phyloP scores from a whole-genome alignment of 2,329 filamentous ascomycete species.

The Seiridium cupressi region DNA sequence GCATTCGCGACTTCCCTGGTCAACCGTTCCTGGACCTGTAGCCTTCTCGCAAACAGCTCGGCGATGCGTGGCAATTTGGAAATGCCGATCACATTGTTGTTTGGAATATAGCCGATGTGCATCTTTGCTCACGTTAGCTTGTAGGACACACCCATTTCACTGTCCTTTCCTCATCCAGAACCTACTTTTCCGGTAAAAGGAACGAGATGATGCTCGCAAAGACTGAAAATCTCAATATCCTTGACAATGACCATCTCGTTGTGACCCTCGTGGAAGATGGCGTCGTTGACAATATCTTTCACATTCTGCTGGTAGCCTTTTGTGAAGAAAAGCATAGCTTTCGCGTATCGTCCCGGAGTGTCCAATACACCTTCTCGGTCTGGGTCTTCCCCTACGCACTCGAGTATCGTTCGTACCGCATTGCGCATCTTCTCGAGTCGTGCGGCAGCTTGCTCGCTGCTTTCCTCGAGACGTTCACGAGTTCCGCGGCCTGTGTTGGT shows the following conservation, averaged over 20 bases:
- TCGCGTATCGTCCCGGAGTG: constrained; percentile 84
- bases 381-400: constrained; percentile 68
- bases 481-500: constrained; percentile 57
- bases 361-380: constrained; percentile 63
- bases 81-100: constrained; percentile 83
- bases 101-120: constrained; percentile 98
- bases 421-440: constrained; percentile 58
- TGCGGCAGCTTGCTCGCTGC: constrained; percentile 44
- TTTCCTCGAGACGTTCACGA: constrained; percentile 59
- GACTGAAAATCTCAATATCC: constrained; percentile 90
- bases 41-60: constrained; percentile 90
- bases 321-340: constrained; percentile 93
- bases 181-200: constrained; percentile 90
- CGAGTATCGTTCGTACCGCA: constrained; percentile 64
- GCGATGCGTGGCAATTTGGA: constrained; percentile 95
- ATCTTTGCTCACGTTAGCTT: constrained; percentile 56
- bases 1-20: constrained; percentile 96
- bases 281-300: constrained; percentile 84
- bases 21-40: constrained; percentile 94
- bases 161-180: background rate
- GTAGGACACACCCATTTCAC: background rate
- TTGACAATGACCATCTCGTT: constrained; percentile 98
- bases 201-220: constrained; percentile 97
- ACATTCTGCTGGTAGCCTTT: constrained; percentile 97
- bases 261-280: constrained; percentile 94